A percentile compares a stretch with the other conserved stretches of the same genome.
Evolutionary conservation across 768 basidiomycete genomes (phyloP).

Genomic region (Trametes coccinea): DNA sequence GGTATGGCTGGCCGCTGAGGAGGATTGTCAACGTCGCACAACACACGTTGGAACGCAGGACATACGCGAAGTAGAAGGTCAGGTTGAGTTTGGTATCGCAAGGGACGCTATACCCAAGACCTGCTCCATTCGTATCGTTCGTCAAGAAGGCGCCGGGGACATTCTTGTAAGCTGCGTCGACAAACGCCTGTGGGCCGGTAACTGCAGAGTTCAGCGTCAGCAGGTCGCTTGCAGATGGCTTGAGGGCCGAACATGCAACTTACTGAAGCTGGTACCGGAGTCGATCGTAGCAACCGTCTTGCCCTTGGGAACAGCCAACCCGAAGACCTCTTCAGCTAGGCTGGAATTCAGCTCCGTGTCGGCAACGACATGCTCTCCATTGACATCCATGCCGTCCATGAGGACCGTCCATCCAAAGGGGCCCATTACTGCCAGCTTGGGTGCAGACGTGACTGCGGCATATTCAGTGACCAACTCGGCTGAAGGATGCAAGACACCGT

Average conservation of each 20-base stretch:
- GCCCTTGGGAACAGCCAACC: background rate
- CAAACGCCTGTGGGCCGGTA: conserved; percentile 11
- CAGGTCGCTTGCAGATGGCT: background rate
- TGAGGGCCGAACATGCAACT: background rate
- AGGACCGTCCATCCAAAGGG: background rate
- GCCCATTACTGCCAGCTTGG: too few relatives aligned
- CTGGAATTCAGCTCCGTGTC: too few relatives aligned
- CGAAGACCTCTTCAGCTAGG: too few relatives aligned
- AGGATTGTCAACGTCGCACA: too few relatives aligned
- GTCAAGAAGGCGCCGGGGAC: conserved; percentile 17
- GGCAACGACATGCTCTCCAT: background rate
- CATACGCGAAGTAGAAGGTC: background rate
- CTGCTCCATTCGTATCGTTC: background rate
- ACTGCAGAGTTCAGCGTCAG: background rate
- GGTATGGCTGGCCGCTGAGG: background rate
- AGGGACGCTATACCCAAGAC: conserved; percentile 14
- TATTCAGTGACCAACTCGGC: too few relatives aligned
- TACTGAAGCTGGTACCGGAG: background rate
- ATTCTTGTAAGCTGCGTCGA: conserved; percentile 23
- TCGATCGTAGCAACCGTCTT: background rate
- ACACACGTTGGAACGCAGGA: conserved; percentile 8
- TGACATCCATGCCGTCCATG: background rate
- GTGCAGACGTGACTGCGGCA: too few relatives aligned
- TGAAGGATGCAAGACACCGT: too few relatives aligned
- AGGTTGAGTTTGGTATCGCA: conserved; percentile 23